Conservation (phyloP, 1,139 yeast genomes). For the Saccharomyces hybrid region DNA sequence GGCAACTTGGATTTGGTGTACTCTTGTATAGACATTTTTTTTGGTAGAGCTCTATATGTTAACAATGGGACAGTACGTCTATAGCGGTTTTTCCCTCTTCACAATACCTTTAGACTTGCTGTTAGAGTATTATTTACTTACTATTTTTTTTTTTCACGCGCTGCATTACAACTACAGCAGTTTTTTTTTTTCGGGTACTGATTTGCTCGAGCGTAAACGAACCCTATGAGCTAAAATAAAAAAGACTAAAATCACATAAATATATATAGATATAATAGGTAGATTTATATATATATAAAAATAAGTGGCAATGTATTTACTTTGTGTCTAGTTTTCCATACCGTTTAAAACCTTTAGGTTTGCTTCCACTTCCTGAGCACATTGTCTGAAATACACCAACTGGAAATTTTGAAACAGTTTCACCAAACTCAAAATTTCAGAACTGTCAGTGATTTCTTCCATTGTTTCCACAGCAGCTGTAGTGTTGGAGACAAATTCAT, state of each 20-base stretch:
- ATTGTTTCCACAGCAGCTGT: slow-evolving; percentile 68
- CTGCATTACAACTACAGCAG: no score
- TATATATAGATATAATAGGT: not conserved
- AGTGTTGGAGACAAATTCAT: slow-evolving; percentile 69
- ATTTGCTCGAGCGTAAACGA: no score
- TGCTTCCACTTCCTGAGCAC: slow-evolving; percentile 37
- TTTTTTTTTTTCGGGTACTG: no score
- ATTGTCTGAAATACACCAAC: slow-evolving; percentile 55
- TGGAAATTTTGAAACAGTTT: slow-evolving; percentile 62
- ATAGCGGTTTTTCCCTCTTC: not conserved
- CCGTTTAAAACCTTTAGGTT: slow-evolving; percentile 38
- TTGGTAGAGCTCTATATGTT: no score
- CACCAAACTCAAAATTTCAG: slow-evolving; percentile 53
- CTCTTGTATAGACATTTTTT: slow-evolving; percentile 4
- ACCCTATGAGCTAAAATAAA: no score
- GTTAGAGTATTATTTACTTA: no score
- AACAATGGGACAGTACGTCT: no score
- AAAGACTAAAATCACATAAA: not conserved
- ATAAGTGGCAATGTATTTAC: no score
- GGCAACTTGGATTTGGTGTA: slow-evolving; percentile 7
- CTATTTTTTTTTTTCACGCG: no score
- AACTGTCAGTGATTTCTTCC: slow-evolving; percentile 62
- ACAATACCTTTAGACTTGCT: not conserved
- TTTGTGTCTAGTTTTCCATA: slow-evolving; percentile 18
- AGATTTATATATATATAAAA: not conserved